Percentiles rank a stretch among this genome's conserved stretches.
These are phyloP conservation scores for Phallus indusiatus DNA, from an alignment of 768 basidiomycete species.

Conservation along the genomic window DNA sequence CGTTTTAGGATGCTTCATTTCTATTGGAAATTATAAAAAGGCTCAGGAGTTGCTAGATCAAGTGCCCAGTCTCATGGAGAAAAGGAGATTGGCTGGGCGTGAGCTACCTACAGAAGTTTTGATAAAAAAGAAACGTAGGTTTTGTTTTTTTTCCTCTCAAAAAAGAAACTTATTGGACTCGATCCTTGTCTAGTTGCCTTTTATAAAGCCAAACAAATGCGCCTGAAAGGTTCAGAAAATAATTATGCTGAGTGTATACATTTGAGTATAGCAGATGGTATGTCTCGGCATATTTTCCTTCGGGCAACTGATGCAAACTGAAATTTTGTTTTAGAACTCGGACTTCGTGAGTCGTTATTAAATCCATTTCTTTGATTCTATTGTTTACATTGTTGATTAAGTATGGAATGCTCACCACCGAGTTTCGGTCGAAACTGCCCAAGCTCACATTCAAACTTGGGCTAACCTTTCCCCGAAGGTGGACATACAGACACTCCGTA, in stretches of 20 bases:
- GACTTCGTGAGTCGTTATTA: conserved; percentile 42
- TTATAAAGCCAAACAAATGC: conserved; percentile 58
- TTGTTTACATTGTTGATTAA: conserved; percentile 17
- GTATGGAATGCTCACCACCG: conserved; percentile 78
- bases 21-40: conserved; percentile 42
- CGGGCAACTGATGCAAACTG: neutral
- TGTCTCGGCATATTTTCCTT: neutral
- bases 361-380: neutral
- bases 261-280: conserved; percentile 66
- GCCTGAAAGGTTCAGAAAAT: conserved; percentile 42
- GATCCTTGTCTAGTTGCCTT: conserved; percentile 45
- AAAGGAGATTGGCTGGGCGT: conserved; percentile 55
- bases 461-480: conserved; percentile 38
- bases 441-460: conserved; percentile 51
- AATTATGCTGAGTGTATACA: conserved; percentile 45
- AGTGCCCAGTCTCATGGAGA: conserved; percentile 51
- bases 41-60: conserved; percentile 53
- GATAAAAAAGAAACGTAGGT: conserved; percentile 67
- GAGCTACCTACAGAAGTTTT: conserved; percentile 67
- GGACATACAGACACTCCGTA: conserved; percentile 23
- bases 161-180: neutral
- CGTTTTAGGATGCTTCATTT: conserved; percentile 49
- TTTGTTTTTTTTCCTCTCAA: neutral
- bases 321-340: conserved; percentile 40
- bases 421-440: conserved; percentile 41